phyloP scores from a whole-genome alignment of 345 rosid species.

The Salix arbutifolia region DNA sequence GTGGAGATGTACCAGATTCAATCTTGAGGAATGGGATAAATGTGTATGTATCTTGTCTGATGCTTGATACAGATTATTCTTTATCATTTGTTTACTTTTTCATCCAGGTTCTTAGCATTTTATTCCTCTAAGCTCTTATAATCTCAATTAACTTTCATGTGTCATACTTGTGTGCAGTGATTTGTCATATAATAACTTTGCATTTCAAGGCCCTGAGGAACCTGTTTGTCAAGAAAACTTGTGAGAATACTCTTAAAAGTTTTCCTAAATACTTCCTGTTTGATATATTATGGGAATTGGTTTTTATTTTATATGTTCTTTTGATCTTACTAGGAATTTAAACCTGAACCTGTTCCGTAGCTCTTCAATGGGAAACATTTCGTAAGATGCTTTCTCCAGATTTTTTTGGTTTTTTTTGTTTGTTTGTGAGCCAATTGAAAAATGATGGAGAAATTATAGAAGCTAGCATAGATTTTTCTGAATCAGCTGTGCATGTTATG shows the following conservation, averaged over 20 bases:
- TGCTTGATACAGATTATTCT: constrained; percentile 10
- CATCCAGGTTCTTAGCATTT: background rate
- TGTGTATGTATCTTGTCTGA: constrained; percentile 29
- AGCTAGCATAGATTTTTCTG: background rate
- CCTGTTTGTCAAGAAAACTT: constrained; percentile 32
- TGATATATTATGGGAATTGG: background rate
- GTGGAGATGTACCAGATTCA: constrained; percentile 35
- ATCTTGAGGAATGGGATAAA: constrained; percentile 33
- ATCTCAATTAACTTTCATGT: background rate
- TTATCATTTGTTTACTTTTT: background rate
- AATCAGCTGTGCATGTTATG: constrained; percentile 1
- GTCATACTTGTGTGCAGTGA: constrained; percentile 38
- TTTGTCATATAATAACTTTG: constrained; percentile 47
- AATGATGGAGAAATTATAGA: background rate
- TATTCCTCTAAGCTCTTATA: background rate
- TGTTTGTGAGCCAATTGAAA: background rate
- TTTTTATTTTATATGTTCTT: constrained; percentile 4
- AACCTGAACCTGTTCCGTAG: constrained; percentile 61
- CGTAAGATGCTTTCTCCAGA: constrained; percentile 38
- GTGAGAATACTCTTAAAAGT: constrained; percentile 26
- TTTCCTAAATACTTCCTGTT: background rate
- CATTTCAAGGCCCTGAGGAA: constrained; percentile 30
- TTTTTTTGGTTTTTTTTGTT: background rate
- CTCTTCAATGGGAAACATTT: constrained; percentile 32
- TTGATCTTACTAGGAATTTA: constrained; percentile 36